These are phyloP conservation scores for Wickerhamomyces hampshirensis DNA, from an alignment of 805 yeast genomes.

Conservation along the genomic window DNA sequence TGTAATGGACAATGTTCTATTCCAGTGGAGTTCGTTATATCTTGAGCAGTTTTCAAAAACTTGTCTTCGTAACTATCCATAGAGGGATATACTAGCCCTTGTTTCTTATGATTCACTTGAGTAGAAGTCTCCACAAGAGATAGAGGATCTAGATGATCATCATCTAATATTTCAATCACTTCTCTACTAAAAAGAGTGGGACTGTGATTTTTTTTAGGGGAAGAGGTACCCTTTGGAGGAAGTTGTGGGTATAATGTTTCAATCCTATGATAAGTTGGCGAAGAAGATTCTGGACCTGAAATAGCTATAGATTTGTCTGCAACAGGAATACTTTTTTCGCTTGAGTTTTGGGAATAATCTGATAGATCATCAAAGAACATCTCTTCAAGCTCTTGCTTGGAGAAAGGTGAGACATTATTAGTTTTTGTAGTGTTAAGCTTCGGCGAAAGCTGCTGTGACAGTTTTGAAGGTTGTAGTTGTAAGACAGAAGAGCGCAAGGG, in stretches of 20 bases:
- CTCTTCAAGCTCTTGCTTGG: slow-evolving; percentile 8
- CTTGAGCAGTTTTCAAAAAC: too few species aligned
- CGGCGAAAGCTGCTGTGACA: not conserved
- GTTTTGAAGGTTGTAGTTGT: slow-evolving; percentile 1
- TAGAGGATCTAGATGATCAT: too few species aligned
- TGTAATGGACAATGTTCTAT: too few species aligned
- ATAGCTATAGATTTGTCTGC: slow-evolving; percentile 3
- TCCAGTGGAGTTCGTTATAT: too few species aligned
- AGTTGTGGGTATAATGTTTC: slow-evolving; percentile 17
- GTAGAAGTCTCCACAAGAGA: slow-evolving; percentile 5
- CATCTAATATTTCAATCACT: too few species aligned
- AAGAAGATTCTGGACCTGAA: slow-evolving; percentile 23
- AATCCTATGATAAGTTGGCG: slow-evolving; percentile 24
- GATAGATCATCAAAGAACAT: slow-evolving; percentile 7
- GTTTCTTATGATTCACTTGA: slow-evolving; percentile 24
- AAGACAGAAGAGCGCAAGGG: too few species aligned
- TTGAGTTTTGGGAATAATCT: slow-evolving; percentile 1
- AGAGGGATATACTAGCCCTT: slow-evolving; percentile 8
- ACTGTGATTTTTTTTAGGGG: not conserved
- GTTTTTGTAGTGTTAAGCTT: too few species aligned
- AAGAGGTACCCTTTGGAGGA: not conserved
- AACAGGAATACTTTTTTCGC: too few species aligned
- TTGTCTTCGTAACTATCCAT: slow-evolving; percentile 6
- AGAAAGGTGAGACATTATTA: too few species aligned
- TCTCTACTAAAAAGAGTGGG: too few species aligned